Base-by-base conservation (phyloP, 116 monocot species). In the Zostera marina region DNA sequence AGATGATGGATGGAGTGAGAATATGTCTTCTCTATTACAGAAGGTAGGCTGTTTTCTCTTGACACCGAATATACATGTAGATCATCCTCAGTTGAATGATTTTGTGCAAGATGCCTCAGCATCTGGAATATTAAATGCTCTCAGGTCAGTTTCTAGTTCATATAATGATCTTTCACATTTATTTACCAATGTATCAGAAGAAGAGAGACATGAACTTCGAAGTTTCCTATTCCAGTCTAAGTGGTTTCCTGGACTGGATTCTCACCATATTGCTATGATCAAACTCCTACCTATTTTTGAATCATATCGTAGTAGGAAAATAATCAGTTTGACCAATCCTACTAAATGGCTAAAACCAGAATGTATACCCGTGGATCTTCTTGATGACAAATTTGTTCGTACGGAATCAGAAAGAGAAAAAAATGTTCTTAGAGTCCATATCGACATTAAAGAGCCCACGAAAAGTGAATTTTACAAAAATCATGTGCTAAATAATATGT, bases 1-100 rank as follows among this genome's bases (percentile, higher is more conserved):
- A 63, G 73, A 87, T 81, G 87, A 83, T 66, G 91, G 84, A 0
- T 99, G 99, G 99, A 99, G 81, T 54, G 99, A 99, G 56, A 91
- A 91, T 58, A 79, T 99, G 83, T 68, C 67, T 53, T 81, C 77
- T 8, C 49, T 99, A 49, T 63, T 99, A 64, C 78, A 77, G 60
- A 91, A 83, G 65, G 23, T 99, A 48, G 99, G 99, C 4, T 90
- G 82, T 69, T 70, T 68, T 64, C 66, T 90, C 62, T 69, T 91
- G 67, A 68, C 73, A 48, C 63, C 77, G 59, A 87, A 99, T 62
- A 41, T 99, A 12, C 61, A 67, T 45, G 57, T 91, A 57, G 81
- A 91, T 56, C 99, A 99, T 71, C 81, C 82, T 15, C 99, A 91
- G 51, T 72, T 99, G 61, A 75, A 70, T 39, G 60, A 73, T 20